Percentiles rank a stretch among this genome's conserved stretches.
These are phyloP conservation scores for Monosporascus sp. DNA, from an alignment of 2,329 filamentous ascomycete genomes.

Conservation along the genomic window DNA sequence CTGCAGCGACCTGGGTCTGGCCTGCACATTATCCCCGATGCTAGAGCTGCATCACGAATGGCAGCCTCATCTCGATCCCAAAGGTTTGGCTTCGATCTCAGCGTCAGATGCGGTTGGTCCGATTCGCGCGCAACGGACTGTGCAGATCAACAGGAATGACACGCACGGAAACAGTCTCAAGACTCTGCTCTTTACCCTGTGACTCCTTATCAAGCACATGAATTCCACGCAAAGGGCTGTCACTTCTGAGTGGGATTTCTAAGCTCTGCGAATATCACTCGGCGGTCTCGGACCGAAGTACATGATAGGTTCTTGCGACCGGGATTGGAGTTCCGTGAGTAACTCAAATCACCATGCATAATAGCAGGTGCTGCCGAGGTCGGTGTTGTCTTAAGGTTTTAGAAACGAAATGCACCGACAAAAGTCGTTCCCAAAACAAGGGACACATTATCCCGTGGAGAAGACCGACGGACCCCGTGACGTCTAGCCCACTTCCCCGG, in stretches of 20 bases:
- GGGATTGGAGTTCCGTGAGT: neutral
- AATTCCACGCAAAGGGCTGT: neutral
- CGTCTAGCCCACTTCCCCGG: neutral
- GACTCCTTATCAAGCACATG: neutral
- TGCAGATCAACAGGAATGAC: neutral
- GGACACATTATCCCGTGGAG: neutral
- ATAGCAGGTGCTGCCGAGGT: neutral
- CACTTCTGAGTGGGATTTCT: neutral
- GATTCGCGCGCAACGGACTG: neutral
- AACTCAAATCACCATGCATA: neutral
- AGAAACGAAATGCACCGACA: no score
- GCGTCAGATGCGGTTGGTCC: neutral
- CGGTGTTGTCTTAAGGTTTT: neutral
- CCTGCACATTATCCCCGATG: neutral
- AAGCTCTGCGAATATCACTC: neutral
- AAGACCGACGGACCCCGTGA: neutral
- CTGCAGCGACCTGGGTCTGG: neutral
- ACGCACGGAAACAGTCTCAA: neutral
- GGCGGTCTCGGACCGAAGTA: no score
- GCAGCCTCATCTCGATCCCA: neutral
- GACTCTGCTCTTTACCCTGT: neutral
- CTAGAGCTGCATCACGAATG: neutral
- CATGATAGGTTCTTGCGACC: no score
- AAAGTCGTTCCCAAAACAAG: no score
- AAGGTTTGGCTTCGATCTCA: neutral